A percentile compares a stretch with the other conserved stretches of the same genome.
Evolutionary conservation across 192 early-diverging fungal species (phyloP).

Genomic region (Backusella australiensis): DNA sequence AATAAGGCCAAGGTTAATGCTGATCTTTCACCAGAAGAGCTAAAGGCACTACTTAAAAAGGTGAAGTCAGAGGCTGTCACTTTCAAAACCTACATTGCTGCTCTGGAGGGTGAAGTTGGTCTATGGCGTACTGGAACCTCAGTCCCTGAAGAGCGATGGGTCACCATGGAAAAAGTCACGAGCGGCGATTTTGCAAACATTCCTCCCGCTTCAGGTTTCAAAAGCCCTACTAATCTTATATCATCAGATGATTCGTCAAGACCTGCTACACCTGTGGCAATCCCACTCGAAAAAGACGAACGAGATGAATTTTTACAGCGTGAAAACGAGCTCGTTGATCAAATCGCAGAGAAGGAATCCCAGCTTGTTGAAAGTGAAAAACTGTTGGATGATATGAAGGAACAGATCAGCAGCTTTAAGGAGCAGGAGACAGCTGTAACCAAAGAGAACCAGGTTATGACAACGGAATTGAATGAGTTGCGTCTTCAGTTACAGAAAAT

Average conservation of each 20-base stretch:
- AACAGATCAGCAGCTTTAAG: slow-evolving; percentile 73
- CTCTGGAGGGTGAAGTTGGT: slow-evolving; percentile 85
- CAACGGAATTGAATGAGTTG: slow-evolving; percentile 69
- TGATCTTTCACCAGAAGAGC: slow-evolving; percentile 90
- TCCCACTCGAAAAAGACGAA: slow-evolving; percentile 81
- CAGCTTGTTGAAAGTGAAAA: slow-evolving; percentile 67
- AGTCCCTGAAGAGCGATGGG: slow-evolving; percentile 69
- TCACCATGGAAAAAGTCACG: slow-evolving; percentile 53
- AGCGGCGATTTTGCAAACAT: slow-evolving; percentile 36
- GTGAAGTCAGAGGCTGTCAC: slow-evolving; percentile 76
- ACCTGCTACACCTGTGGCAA: slow-evolving; percentile 69
- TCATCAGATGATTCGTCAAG: slow-evolving; percentile 49
- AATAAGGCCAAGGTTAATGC: slow-evolving; percentile 99
- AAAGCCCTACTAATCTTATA: slow-evolving; percentile 28
- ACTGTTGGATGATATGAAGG: slow-evolving; percentile 58
- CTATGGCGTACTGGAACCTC: slow-evolving; percentile 88
- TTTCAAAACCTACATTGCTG: slow-evolving; percentile 79
- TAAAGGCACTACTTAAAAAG: slow-evolving; percentile 93
- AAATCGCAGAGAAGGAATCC: slow-evolving; percentile 88
- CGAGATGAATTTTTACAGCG: slow-evolving; percentile 91
- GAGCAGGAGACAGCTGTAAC: slow-evolving; percentile 53
- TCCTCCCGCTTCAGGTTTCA: slow-evolving; percentile 45
- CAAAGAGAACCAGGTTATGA: slow-evolving; percentile 73
- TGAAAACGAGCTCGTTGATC: slow-evolving; percentile 95
- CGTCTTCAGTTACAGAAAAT: slow-evolving; percentile 87